Percentiles rank a stretch among this genome's conserved stretches.
These are phyloP conservation scores for Quercus wislizeni DNA, from an alignment of 306 rosid genomes.

Conservation along the genomic window DNA sequence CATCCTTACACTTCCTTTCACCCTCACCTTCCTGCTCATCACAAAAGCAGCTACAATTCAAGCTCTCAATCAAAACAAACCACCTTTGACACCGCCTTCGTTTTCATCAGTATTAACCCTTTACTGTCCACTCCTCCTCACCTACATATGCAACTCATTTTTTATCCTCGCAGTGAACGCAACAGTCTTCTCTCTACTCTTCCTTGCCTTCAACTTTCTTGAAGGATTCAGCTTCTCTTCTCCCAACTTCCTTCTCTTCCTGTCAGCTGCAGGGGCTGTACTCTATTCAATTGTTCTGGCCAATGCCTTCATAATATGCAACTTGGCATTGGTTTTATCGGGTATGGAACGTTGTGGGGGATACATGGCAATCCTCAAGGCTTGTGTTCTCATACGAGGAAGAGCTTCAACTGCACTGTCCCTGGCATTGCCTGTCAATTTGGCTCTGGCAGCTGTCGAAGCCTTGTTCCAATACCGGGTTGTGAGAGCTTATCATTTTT, in stretches of 20 bases:
- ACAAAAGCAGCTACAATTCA: slow-evolving; percentile 66
- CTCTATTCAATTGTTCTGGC: slow-evolving; percentile 85
- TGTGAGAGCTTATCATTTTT: slow-evolving; percentile 39
- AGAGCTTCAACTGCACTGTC: slow-evolving; percentile 67
- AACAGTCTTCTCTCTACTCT: slow-evolving; percentile 54
- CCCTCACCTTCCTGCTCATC: slow-evolving; percentile 69
- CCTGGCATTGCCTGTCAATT: slow-evolving; percentile 65
- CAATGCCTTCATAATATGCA: slow-evolving; percentile 67
- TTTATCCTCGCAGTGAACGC: slow-evolving; percentile 77
- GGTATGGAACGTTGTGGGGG: slow-evolving; percentile 73
- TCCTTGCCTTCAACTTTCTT: slow-evolving; percentile 57
- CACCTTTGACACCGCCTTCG: slow-evolving; percentile 24
- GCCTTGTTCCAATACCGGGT: slow-evolving; percentile 82
- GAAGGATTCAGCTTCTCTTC: slow-evolving; percentile 52
- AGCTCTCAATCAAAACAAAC: slow-evolving; percentile 47
- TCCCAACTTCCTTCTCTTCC: slow-evolving; percentile 31
- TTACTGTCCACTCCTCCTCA: slow-evolving; percentile 56
- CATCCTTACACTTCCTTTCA: slow-evolving; percentile 66
- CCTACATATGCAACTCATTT: slow-evolving; percentile 60
- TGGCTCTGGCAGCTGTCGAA: slow-evolving; percentile 69
- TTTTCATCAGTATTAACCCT: slow-evolving; percentile 40
- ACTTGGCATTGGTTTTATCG: slow-evolving; percentile 62
- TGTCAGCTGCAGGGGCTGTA: slow-evolving; percentile 72
- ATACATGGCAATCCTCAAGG: slow-evolving; percentile 60
- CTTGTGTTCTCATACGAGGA: slow-evolving; percentile 67